These are phyloP conservation scores for Talaromyces rugulosus DNA, from an alignment of 2,329 filamentous ascomycete genomes.

Conservation along the genomic window DNA sequence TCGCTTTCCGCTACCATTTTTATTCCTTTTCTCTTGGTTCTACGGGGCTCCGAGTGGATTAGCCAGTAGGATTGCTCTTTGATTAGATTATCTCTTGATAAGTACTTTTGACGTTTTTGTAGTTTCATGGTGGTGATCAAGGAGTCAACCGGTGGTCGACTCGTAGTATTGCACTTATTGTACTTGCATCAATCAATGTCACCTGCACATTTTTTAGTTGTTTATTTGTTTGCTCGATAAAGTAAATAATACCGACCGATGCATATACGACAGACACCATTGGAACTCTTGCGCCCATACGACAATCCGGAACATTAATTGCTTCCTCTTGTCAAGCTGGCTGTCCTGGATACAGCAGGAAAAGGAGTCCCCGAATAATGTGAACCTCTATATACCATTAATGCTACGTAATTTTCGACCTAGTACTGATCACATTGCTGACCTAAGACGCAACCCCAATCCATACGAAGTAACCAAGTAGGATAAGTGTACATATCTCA, in stretches of 20 bases:
- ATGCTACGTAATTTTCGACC: too few species aligned
- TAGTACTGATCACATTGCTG: not conserved
- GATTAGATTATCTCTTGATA: not conserved
- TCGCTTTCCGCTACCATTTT: not conserved
- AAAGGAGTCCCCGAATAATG: too few species aligned
- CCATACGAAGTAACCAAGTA: not conserved
- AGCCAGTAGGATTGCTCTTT: not conserved
- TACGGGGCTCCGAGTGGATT: not conserved
- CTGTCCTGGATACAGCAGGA: too few species aligned
- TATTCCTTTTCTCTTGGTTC: not conserved
- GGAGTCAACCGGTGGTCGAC: not conserved
- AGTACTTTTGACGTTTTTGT: not conserved
- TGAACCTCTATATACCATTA: not conserved
- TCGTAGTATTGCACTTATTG: too few species aligned
- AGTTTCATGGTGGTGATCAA: not conserved
- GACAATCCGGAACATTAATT: not conserved
- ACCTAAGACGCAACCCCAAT: not conserved
- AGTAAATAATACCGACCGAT: not conserved
- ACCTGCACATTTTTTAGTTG: not conserved
- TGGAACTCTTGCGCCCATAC: too few species aligned
- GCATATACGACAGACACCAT: too few species aligned
- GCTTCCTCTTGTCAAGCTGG: not conserved
- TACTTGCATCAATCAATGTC: too few species aligned
- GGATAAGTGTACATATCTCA: too few species aligned
- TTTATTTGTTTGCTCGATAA: not conserved